These are phyloP conservation scores for Vitis hybrid DNA, from an alignment of 177 flowering plant genomes.

Conservation along the genomic window DNA sequence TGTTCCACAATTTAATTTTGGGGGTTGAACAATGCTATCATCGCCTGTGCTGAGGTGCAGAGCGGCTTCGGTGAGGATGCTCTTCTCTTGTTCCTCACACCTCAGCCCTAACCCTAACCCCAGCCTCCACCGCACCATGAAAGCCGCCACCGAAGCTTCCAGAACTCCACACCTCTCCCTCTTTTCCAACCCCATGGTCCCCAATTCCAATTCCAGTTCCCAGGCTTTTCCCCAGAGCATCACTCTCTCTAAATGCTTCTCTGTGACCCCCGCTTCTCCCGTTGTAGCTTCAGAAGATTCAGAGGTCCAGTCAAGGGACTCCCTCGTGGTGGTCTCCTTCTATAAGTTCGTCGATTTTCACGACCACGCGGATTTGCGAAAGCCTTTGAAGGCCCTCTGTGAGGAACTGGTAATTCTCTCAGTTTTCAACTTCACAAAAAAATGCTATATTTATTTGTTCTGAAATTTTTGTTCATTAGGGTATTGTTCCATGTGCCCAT, in stretches of 20 bases:
- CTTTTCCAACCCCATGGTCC: conserved; percentile 6
- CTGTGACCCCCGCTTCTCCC: conserved; percentile 23
- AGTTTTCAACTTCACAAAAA: background rate
- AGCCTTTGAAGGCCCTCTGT: conserved; percentile 85
- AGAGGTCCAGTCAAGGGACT: conserved; percentile 8
- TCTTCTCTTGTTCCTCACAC: conserved; percentile 22
- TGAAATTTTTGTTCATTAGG: too few relatives aligned
- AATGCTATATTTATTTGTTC: too few relatives aligned
- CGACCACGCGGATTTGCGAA: conserved; percentile 70
- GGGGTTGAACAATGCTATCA: background rate
- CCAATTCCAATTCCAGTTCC: conserved; percentile 9
- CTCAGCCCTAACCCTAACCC: conserved; percentile 28
- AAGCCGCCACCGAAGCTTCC: conserved; percentile 10
- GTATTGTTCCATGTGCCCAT: too few relatives aligned
- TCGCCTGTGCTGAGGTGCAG: conserved; percentile 17
- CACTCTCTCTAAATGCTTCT: conserved; percentile 29
- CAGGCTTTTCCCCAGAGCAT: conserved; percentile 6
- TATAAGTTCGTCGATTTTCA: conserved; percentile 95
- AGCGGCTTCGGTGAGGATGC: conserved; percentile 34
- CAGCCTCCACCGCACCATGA: conserved; percentile 19
- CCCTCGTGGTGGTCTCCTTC: conserved; percentile 84
- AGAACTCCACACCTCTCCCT: conserved; percentile 4
- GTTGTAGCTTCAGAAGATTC: conserved; percentile 3
- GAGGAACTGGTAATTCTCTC: conserved; percentile 51
- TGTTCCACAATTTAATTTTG: background rate